Conservation (phyloP, 768 basidiomycete genomes). For the Auricularia auricula-judae region DNA sequence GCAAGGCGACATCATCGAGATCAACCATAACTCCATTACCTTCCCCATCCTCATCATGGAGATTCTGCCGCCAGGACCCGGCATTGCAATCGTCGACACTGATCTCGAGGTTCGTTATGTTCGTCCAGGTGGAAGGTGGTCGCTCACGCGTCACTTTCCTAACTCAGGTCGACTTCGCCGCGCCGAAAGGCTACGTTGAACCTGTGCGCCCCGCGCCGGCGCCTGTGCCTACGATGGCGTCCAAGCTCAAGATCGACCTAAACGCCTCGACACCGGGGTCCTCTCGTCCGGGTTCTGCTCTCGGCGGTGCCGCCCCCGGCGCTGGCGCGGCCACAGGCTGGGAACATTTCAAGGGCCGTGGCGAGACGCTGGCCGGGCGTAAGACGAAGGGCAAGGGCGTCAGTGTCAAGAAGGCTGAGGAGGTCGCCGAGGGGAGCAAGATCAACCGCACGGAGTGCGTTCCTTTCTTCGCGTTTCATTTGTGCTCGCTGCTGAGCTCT, state of each 20-base stretch:
- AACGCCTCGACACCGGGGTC: slow-evolving; percentile 79
- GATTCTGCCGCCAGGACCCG: slow-evolving; percentile 71
- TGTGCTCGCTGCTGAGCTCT: slow-evolving; percentile 31
- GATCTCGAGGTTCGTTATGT: slow-evolving; percentile 97
- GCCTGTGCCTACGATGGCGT: slow-evolving; percentile 85
- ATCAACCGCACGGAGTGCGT: slow-evolving; percentile 87
- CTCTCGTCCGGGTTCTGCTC: slow-evolving; percentile 68
- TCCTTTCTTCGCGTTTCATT: not conserved
- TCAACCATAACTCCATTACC: slow-evolving; percentile 90
- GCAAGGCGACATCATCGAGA: slow-evolving; percentile 95
- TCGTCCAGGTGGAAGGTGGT: slow-evolving; percentile 52
- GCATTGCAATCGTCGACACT: slow-evolving; percentile 85
- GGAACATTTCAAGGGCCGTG: slow-evolving; percentile 95
- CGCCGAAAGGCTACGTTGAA: slow-evolving; percentile 65
- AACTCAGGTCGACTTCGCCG: slow-evolving; percentile 27
- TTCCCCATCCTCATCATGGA: slow-evolving; percentile 97
- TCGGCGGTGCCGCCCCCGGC: slow-evolving; percentile 40
- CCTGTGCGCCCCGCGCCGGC: slow-evolving; percentile 78
- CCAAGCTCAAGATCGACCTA: slow-evolving; percentile 90
- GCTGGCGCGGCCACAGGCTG: slow-evolving; percentile 52
- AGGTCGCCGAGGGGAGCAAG: slow-evolving; percentile 69
- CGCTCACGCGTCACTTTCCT: not conserved
- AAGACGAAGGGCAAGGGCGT: slow-evolving; percentile 95
- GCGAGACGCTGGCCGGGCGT: slow-evolving; percentile 81
- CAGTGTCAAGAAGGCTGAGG: slow-evolving; percentile 70